Evolutionary conservation across 2,329 filamentous ascomycete genomes (phyloP), one percentile per base, ranked within the genome.

Genomic region (Fusarium sp.): DNA sequence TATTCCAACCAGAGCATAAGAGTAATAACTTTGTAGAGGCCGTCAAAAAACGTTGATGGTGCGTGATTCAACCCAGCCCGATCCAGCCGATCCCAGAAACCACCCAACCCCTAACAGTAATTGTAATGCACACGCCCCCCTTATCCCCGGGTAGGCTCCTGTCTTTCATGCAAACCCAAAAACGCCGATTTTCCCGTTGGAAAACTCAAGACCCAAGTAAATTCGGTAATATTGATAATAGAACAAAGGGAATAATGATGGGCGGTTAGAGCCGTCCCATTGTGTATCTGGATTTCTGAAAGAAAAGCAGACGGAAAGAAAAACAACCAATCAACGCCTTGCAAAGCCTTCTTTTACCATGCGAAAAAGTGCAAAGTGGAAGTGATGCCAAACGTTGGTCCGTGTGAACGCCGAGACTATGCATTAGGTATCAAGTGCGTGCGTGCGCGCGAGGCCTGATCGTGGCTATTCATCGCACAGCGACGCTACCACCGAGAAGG

Each of bases 401-500:
- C 67, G 72, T 70, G 34, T 60, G 54, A 69, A 69, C 70, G 65
- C 68, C 70, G 58, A 56, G 44, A 46, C 43, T 64, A 69, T 74
- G 62, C 67, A 67, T 69, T 58, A 71, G 49, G 31, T 64, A 46
- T 62, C 31, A 45, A 56, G 61, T 52, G 34, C 34, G 49, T 51
- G 49, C 49, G 13, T 6, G 41, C 48, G 42, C 11, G 52, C 61
- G 19, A 37, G 18, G 57, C 52, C 54, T 21, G 26, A 49, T 26
- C 44, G 43, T 42, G 57, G 31, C 25, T 46, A 44, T 66, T 69
- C 67, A 83, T 77, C 82, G 81, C 70, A 80, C 79, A 60, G 79
- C 74, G 67, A 83, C 80, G 53, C 80, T 77, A 52, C 80, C 81
- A 46, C 84, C 84, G 62, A 88, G 85, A 62, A 88, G 81, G 43